phyloP scores from a whole-genome alignment of 495 filamentous ascomycete genomes.

The Hypoxylon fuscum region DNA sequence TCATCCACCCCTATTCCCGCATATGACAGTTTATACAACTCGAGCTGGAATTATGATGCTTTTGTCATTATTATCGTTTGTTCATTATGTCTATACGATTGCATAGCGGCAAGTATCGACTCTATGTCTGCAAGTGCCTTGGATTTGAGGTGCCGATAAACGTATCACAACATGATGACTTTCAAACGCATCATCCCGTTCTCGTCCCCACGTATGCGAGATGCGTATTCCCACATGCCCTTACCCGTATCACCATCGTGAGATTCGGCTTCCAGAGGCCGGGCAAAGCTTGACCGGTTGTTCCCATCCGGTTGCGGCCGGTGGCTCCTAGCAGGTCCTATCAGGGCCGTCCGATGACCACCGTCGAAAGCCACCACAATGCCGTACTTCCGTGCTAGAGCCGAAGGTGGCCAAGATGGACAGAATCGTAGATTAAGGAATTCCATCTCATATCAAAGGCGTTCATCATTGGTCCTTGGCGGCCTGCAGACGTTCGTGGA shows the following conservation, averaged over 20 bases:
- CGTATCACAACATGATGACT: background rate
- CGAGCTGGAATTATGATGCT: background rate
- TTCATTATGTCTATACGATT: background rate
- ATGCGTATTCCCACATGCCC: background rate
- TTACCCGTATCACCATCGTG: background rate
- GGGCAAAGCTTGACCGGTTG: background rate
- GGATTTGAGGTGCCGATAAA: background rate
- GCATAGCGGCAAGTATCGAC: background rate
- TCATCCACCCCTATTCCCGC: background rate
- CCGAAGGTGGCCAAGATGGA: background rate
- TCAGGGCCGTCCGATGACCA: background rate
- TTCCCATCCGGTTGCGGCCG: background rate
- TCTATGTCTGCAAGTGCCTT: background rate
- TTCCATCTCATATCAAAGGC: background rate
- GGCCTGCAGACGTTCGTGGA: background rate
- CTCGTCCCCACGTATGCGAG: background rate
- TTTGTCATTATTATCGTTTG: background rate
- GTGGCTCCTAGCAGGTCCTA: background rate
- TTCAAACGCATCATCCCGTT: background rate
- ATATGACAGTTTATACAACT: slow-evolving; percentile 1
- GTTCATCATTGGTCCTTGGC: background rate
- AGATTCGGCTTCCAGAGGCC: background rate
- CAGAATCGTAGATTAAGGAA: background rate
- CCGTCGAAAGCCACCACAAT: background rate
- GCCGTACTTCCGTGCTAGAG: background rate